Percentiles rank a stretch among this genome's conserved stretches.
Evolutionary conservation across 1,284 basidiomycete species (phyloP).

Genomic region (Phlebopus sp.): DNA sequence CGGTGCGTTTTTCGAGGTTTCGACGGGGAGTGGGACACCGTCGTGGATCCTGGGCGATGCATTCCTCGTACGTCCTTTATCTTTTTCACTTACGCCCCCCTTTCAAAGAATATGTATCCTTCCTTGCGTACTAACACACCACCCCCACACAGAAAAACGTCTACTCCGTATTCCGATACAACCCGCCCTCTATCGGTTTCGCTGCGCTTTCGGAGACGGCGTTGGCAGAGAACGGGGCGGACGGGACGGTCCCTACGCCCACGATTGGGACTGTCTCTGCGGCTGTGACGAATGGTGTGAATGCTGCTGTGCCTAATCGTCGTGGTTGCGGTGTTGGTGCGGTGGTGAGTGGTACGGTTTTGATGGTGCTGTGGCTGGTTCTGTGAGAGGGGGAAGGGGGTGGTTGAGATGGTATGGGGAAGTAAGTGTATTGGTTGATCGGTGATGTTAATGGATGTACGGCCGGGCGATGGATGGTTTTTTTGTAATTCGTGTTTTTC

Average conservation of each 20-base stretch:
- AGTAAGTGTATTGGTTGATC: no score
- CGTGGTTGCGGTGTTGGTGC: no score
- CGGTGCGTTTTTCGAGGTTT: conserved; percentile 48
- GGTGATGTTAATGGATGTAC: no score
- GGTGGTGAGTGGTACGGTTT: no score
- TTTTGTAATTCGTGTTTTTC: no score
- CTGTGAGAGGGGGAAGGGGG: no score
- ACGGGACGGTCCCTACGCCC: conserved; percentile 20
- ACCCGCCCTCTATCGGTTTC: conserved; percentile 33
- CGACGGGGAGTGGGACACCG: conserved; percentile 23
- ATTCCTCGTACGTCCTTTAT: conserved; percentile 40
- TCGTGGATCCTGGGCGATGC: conserved; percentile 53
- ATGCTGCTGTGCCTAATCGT: conserved; percentile 1
- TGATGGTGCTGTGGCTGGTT: no score
- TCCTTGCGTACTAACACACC: no score
- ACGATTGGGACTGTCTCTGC: conserved; percentile 23
- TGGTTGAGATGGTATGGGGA: no score
- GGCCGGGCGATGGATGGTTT: no score
- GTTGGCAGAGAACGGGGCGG: conserved; percentile 23
- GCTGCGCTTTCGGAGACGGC: conserved; percentile 27
- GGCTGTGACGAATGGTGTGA: conserved; percentile 11
- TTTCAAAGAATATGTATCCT: no score
- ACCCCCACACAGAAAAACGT: conserved; percentile 48
- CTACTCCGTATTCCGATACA: conserved; percentile 52
- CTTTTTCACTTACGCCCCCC: no score